Percentiles rank a stretch among this genome's conserved stretches.
Evolutionary conservation across 768 basidiomycete species (phyloP).

Genomic region (Tricholoma terreum): DNA sequence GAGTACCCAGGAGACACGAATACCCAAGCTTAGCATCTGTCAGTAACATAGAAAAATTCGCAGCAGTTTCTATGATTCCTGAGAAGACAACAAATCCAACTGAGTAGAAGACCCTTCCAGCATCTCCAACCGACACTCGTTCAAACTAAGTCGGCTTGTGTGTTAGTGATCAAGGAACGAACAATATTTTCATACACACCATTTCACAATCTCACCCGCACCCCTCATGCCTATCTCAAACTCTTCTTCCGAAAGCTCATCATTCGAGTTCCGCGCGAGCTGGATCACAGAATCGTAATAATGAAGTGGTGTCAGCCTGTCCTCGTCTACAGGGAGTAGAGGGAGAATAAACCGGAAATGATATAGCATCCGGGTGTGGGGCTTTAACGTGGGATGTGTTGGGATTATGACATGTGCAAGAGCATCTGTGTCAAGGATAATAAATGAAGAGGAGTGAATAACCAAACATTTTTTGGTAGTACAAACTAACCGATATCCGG

Average conservation of each 20-base stretch:
- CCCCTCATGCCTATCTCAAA: constrained; percentile 62
- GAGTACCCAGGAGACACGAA: neutral
- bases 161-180: neutral
- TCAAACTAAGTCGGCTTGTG: constrained; percentile 40
- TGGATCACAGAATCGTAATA: constrained; percentile 79
- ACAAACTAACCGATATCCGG: constrained; percentile 57
- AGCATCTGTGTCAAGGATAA: constrained; percentile 42
- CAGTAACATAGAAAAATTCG: neutral
- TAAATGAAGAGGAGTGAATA: constrained; percentile 1
- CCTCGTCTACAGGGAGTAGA: constrained; percentile 54
- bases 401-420: constrained; percentile 74
- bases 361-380: constrained; percentile 73
- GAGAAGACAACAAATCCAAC: constrained; percentile 23
- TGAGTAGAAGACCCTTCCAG: constrained; percentile 52
- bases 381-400: constrained; percentile 63
- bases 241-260: constrained; percentile 65
- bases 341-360: constrained; percentile 78
- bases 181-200: constrained; percentile 33
- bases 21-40: too few relatives aligned
- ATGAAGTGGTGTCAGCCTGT: constrained; percentile 66
- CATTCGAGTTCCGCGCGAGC: constrained; percentile 56
- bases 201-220: constrained; percentile 55
- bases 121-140: constrained; percentile 66
- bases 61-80: constrained; percentile 9
- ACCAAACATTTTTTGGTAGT: neutral